Evolutionary conservation across 163 green algal genomes (phyloP).

Genomic region (Prototheca cutis): DNA sequence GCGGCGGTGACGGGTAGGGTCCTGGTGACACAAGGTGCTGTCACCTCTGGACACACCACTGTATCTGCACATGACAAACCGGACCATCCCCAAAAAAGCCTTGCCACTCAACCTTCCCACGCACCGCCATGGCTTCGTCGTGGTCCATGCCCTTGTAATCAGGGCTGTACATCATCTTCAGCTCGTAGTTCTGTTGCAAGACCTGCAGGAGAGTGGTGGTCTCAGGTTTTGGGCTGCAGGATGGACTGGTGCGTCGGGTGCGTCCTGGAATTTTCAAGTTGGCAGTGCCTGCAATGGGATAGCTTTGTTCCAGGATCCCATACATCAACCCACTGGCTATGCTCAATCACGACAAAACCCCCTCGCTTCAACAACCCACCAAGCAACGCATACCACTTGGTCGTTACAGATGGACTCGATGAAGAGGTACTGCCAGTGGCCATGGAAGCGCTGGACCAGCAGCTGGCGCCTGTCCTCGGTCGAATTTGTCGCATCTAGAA

Average conservation of each 20-base stretch:
- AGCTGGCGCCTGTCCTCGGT: constrained; percentile 64
- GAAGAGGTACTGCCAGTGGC: constrained; percentile 82
- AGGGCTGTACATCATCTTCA: constrained; percentile 85
- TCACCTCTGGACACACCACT: no score
- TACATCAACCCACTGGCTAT: no score
- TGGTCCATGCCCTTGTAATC: constrained; percentile 71
- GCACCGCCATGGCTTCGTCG: constrained; percentile 33
- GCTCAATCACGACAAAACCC: no score
- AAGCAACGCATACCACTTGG: constrained; percentile 13
- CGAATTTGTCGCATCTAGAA: constrained; percentile 94
- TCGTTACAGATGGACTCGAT: constrained; percentile 95
- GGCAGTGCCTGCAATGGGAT: no score
- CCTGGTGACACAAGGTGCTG: neutral
- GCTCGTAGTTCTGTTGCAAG: constrained; percentile 79
- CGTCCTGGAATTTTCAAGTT: no score
- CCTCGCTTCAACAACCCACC: no score
- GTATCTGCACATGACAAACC: no score
- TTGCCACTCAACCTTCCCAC: neutral
- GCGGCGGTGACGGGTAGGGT: neutral
- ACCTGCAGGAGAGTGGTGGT: constrained; percentile 20
- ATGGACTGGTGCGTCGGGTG: no score
- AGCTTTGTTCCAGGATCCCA: no score
- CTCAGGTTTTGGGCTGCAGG: no score
- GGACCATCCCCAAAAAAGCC: no score
- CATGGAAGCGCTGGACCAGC: constrained; percentile 60